Evolutionary conservation across 768 basidiomycete genomes (phyloP), one percentile per base, ranked within the genome.

Genomic region (Lactarius akahatsu): DNA sequence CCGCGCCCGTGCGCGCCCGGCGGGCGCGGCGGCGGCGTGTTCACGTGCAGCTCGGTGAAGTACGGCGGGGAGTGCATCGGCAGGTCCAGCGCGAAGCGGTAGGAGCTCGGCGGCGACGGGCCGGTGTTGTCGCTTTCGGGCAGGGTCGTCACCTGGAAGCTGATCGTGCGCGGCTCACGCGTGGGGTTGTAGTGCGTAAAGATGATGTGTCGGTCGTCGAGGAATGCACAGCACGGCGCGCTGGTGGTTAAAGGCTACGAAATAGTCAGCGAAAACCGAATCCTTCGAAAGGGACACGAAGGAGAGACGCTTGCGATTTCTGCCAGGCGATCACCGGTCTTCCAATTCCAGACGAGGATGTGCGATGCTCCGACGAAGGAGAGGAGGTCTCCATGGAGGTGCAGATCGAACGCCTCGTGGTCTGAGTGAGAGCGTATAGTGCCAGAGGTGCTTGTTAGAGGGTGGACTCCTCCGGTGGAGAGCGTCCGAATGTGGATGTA

Each of bases 391-490:
- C 36, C 47, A 2, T 54, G 23, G 15, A 59, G 34, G 28, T 54
- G 38, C 28, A 54, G 20, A 28, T 23, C 20, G 38, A 59, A 52
- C 15, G n/a, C 36, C 13, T 36, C 50, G 26, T 20, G 3, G 28
- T 40, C 20, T 10, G 36, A 23, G 13, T 7, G 11, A 41, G 47
- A 16, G 20, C 16, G 36, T 45, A 64, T 54, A 36, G 36, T 23
- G 20, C 63, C 63, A 36, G 28, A n/a, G 18, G 57, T 64, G 4
- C n/a, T 58, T 30, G 63, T 64, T 10, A 59, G 36, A 20, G 63
- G 63, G 57, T 64, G 63, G 11, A 64, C 63, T 3, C 15, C 28
- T 43, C 57, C 63, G 6, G 63, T 59, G 38, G 63, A 64, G 18
- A 64, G 57, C 8, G 63, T 59, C 13, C 63, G 63, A 26, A 59